Evolutionary conservation across 2,329 filamentous ascomycete genomes (phyloP), one percentile per base, ranked within the genome.

Genomic region (Fusarium tupiense): DNA sequence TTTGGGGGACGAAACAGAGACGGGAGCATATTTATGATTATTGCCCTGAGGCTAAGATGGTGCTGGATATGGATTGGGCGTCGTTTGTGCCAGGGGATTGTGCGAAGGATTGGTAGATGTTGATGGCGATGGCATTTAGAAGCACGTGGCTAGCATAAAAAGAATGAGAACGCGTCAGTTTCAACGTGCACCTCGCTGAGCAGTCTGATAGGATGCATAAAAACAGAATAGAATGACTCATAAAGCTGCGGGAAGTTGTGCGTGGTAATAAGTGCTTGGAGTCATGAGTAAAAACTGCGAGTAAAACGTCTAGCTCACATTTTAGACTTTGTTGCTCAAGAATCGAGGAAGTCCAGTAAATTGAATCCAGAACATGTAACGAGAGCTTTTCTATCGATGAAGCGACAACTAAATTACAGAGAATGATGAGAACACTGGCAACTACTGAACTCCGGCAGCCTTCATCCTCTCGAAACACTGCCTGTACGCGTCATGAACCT

Each of bases 401-500:
- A 3, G 17, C 2, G 17, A 19, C 5, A 13, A 13, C 17, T 26
- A 26, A 0, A 26, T 22, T 20, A 4, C 6, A 16, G 20, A 12
- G 14, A 31, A 22, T 12, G 8, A 4, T 5, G 6, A 31, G 20
- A 31, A 16, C 3, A 17, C 11, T 11, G 3, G 3, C 6, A 10
- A 29, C 35, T 37, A 62, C 19, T 62, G 14, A 5, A 65, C 9
- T 0, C 63, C 63, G 2, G 53, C 53, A 20, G 37, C 58, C 14
- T 24, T 64, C 52, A 47, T 69, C 7, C 64, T 37, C 35, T 52
- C 44, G 11, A 69, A 71, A 22, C 67, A 71, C 38, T 19, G 17
- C 29, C 66, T 83, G 79, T 92, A 92, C 17, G 89, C 90, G 71
- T 88, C 86, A 76, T 91, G 88, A 50, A 92, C 84, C 82, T 92